Conservation (phyloP, 176 grass and related monocot species). For the Lolium rigidum region DNA sequence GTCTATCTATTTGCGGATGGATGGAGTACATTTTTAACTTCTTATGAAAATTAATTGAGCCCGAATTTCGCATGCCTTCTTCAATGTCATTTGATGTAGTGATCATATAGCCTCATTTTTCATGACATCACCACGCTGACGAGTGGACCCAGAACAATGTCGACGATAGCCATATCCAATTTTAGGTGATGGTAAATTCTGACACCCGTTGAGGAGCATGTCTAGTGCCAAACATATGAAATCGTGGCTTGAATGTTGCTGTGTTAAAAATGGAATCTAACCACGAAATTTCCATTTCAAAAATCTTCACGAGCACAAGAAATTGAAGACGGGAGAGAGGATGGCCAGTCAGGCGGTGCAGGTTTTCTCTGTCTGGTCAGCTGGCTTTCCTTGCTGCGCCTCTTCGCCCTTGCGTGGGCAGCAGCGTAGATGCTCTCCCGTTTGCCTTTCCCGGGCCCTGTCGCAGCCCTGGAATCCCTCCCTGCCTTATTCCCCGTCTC, state of each 20-base stretch:
- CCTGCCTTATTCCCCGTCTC: slow-evolving; percentile 27
- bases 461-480: neutral
- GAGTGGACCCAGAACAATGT: too few relatives aligned
- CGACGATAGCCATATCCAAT: neutral
- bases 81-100: too few relatives aligned
- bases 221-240: neutral
- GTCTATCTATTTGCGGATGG: too few relatives aligned
- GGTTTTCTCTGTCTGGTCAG: neutral
- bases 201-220: neutral
- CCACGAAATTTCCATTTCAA: neutral
- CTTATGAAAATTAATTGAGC: too few relatives aligned
- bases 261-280: neutral
- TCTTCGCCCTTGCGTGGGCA: neutral
- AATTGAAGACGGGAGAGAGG: neutral
- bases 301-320: neutral
- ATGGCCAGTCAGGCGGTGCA: neutral
- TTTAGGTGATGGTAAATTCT: neutral
- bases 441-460: slow-evolving; percentile 14
- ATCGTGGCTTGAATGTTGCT: neutral
- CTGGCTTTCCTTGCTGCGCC: slow-evolving; percentile 14
- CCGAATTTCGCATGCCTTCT: too few relatives aligned
- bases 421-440: slow-evolving; percentile 11
- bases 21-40: too few relatives aligned
- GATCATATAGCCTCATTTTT: too few relatives aligned
- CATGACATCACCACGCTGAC: neutral